Evolutionary conservation across 1,139 yeast genomes (phyloP).

Genomic region (Candida sp.): DNA sequence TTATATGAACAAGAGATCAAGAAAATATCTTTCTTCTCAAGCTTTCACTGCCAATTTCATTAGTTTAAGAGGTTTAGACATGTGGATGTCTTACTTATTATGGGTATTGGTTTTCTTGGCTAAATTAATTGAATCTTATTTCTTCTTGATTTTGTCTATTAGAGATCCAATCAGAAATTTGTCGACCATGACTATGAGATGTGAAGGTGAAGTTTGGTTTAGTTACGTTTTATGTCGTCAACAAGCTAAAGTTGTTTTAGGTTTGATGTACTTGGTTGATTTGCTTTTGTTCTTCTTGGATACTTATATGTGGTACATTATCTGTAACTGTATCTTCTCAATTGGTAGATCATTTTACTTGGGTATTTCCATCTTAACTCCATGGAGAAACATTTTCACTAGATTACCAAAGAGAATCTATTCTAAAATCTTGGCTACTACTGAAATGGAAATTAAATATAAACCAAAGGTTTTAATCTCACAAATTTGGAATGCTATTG

Average conservation of each 20-base stretch:
- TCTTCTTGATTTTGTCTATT: slow-evolving; percentile 83
- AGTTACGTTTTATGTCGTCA: slow-evolving; percentile 71
- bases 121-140: slow-evolving; percentile 86
- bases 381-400: slow-evolving; percentile 98
- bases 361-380: slow-evolving; percentile 98
- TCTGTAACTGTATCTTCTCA: slow-evolving; percentile 91
- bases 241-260: slow-evolving; percentile 85
- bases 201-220: slow-evolving; percentile 88
- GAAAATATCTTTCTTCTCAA: slow-evolving; percentile 91
- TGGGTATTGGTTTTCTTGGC: slow-evolving; percentile 91
- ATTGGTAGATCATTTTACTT: slow-evolving; percentile 97
- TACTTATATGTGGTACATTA: slow-evolving; percentile 98
- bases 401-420: slow-evolving; percentile 98
- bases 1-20: slow-evolving; percentile 82
- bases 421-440: slow-evolving; percentile 94
- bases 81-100: slow-evolving; percentile 93
- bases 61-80: slow-evolving; percentile 78
- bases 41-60: slow-evolving; percentile 94
- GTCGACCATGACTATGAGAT: slow-evolving; percentile 46
- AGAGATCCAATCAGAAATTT: slow-evolving; percentile 89
- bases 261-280: slow-evolving; percentile 90
- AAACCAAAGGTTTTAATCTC: slow-evolving; percentile 98
- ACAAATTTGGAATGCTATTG: slow-evolving; percentile 98
- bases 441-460: slow-evolving; percentile 98
- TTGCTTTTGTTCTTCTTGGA: slow-evolving; percentile 95